Evolutionary conservation across 768 basidiomycete species (phyloP), one percentile per base, ranked within the genome.

Genomic region (Termitomyces sp.): DNA sequence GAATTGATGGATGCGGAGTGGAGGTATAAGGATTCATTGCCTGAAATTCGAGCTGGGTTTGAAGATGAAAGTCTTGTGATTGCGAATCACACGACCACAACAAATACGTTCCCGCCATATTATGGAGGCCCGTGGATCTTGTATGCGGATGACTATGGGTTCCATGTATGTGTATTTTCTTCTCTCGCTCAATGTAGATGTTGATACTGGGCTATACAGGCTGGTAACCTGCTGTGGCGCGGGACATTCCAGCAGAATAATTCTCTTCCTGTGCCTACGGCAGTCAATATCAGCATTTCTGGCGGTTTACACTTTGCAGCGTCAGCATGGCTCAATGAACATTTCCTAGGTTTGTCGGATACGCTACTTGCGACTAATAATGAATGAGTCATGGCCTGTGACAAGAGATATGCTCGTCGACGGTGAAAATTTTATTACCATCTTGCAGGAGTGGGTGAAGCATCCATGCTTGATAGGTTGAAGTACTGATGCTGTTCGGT

Each of bases 91-190:
- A 62, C 61, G 14, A 57, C 49, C 16, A 62, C 61, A 19, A 59
- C 61, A 3, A 62, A 42, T 37, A 43, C 32, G 14, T 62, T 59
- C 50, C 56, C 56, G 5, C 54, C 61, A 14, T 62, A 59, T 19
- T 62, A 62, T 39, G 61, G 61, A 5, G 61, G 61, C 9, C 61
- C 59, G 5, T 62, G 61, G 61, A 55, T 62, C 3, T 54, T 62
- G 10, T 62, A 62, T 42, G 61, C 61, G 3, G 61, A 62, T 34
- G 61, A 62, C 30, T 62, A 62, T 35, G 61, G 61, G 10, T 62
- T 59, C 55, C 61, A 62, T 27, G 61, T 59, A 16, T 25, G 61
- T 41, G 37, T 17, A 9, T 6, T 27, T 12, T 41, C 25, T 42
- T 46, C 16, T 30, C 19, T 17, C 14, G 9, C 3, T n/a, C 35